phyloP scores from a whole-genome alignment of 805 yeast genomes.

The Kluyveromyces aestuarii region DNA sequence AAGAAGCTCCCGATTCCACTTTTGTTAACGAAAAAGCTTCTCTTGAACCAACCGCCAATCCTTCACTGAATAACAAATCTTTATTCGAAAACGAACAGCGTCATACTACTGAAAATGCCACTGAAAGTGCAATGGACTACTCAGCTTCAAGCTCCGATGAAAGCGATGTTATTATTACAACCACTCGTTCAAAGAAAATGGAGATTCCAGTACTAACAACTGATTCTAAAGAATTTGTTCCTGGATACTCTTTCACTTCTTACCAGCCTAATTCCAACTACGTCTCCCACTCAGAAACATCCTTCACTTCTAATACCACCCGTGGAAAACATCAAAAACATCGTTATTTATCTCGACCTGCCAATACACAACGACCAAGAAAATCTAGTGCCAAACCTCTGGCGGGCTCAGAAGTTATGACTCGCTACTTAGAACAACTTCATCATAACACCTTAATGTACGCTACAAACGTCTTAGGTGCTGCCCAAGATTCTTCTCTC shows the following conservation, averaged over 20 bases:
- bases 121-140: background rate
- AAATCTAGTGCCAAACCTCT: conserved; percentile 14
- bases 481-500: conserved; percentile 24
- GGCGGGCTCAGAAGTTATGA: conserved; percentile 68
- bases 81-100: background rate
- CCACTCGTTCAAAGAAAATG: background rate
- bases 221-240: background rate
- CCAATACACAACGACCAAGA: background rate
- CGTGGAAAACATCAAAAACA: background rate
- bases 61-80: background rate
- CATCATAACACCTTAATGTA: conserved; percentile 53
- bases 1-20: background rate
- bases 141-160: background rate
- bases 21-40: background rate
- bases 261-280: background rate
- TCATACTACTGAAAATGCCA: background rate
- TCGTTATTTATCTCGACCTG: background rate
- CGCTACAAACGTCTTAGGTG: conserved; percentile 44
- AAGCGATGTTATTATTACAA: background rate
- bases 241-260: background rate
- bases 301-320: background rate
- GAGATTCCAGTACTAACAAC: background rate
- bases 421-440: conserved; percentile 65
- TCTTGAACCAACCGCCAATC: background rate
- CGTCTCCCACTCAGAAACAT: background rate